Conservation (phyloP, 2,329 filamentous ascomycete species). For the Ambrosiella xylebori region DNA sequence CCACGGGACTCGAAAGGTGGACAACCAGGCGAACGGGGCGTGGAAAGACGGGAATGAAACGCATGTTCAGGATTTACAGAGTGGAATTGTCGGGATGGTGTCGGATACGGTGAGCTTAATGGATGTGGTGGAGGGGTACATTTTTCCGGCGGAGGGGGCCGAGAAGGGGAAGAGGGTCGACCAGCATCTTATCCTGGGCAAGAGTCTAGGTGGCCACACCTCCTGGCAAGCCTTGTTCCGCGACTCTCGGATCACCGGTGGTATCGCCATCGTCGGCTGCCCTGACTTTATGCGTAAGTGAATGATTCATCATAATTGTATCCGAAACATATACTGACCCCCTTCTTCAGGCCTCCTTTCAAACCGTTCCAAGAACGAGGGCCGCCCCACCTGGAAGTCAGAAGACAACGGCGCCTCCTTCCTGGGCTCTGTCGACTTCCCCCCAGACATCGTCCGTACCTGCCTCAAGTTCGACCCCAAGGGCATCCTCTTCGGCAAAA, state of each 20-base stretch:
- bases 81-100: slow-evolving; percentile 53
- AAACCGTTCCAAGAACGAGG: slow-evolving; percentile 58
- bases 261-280: slow-evolving; percentile 69
- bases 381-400: slow-evolving; percentile 41
- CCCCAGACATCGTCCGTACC: slow-evolving; percentile 43
- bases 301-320: background rate
- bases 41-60: slow-evolving; percentile 60
- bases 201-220: slow-evolving; percentile 74
- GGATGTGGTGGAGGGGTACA: slow-evolving; percentile 58
- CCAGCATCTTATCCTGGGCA: slow-evolving; percentile 55
- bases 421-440: slow-evolving; percentile 63
- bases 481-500: slow-evolving; percentile 47
- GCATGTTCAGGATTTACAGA: slow-evolving; percentile 89
- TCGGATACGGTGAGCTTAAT: slow-evolving; percentile 61
- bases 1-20: slow-evolving; percentile 59
- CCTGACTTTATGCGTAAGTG: slow-evolving; percentile 61
- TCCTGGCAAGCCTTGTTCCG: slow-evolving; percentile 69
- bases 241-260: slow-evolving; percentile 63
- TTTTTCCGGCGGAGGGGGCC: slow-evolving; percentile 36
- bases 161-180: slow-evolving; percentile 29
- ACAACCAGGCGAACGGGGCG: slow-evolving; percentile 50
- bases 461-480: slow-evolving; percentile 58
- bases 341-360: slow-evolving; percentile 41
- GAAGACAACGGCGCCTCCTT: slow-evolving; percentile 44
- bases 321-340: background rate